Evolutionary conservation across 305 asterid species (phyloP), one percentile per base, ranked within the genome.

Genomic region (Coffea humblotiana): DNA sequence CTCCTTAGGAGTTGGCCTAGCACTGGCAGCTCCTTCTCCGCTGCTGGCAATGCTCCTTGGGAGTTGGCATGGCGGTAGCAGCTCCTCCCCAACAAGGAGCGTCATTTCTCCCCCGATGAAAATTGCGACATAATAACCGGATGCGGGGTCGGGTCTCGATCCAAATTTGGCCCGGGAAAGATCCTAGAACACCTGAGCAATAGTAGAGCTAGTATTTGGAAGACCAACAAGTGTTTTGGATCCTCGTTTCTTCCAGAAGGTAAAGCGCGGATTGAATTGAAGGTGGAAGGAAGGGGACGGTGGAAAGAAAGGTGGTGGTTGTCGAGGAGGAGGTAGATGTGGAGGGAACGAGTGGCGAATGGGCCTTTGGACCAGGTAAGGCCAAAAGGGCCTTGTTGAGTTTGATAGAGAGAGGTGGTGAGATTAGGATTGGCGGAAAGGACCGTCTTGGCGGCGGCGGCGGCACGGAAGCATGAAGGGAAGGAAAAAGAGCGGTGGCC

Each of bases 71-170:
- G 15, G 85, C 78, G 52, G 61, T 70, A 12, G 83, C 60, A 56
- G 89, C 85, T 77, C 82, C 85, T 91, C 93, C 8, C 93, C 95
- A 52, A 88, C 85, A 7, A 87, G 85, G 61, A 91, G 91, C 21
- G 78, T 74, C 16, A 84, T 82, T 52, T 81, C 84, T 5, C 87
- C 87, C 74, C 78, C 86, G 27, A 88, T 32, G 29, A 84, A 72
- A 2, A 86, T 69, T 75, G 93, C 85, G 69, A 91, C 37, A 77
- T 83, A 81, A 86, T 84, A 91, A 21, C 90, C 91, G 67, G 91
- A 89, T 10, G 66, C n/a, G 8, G 95, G 93, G 63, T 88, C 93
- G 54, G 91, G 95, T 19, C 92, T 86, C 23, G 89, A 80, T 69
- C 91, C 91, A 43, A 88, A 89, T 80, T 83, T 88, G 66, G 92